These are phyloP conservation scores for Talaromyces proteolyticus DNA, from an alignment of 495 filamentous ascomycete species.

Conservation along the genomic window DNA sequence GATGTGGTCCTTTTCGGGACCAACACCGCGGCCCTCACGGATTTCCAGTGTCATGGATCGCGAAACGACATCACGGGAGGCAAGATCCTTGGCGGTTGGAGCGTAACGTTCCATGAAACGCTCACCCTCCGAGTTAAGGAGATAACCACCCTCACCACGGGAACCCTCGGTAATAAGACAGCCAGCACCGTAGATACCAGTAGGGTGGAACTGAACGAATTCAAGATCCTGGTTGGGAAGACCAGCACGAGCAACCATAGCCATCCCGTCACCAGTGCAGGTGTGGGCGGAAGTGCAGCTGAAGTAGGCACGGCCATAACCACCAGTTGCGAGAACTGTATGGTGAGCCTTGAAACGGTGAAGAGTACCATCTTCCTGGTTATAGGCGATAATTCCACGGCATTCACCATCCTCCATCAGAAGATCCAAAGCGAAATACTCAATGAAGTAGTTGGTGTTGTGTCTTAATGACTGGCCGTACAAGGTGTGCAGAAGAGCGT, in stretches of 20 bases:
- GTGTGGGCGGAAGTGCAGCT: conserved; percentile 96
- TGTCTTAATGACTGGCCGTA: conserved; percentile 96
- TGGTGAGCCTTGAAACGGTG: conserved; percentile 94
- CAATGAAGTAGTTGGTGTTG: conserved; percentile 99
- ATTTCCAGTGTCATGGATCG: conserved; percentile 98
- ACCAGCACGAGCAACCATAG: conserved; percentile 95
- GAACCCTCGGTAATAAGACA: conserved; percentile 98
- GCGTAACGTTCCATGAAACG: conserved; percentile 99
- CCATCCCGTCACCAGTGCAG: conserved; percentile 97
- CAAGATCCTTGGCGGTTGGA: conserved; percentile 94
- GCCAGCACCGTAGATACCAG: conserved; percentile 97
- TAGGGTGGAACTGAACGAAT: conserved; percentile 99
- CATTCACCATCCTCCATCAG: conserved; percentile 96
- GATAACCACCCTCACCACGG: conserved; percentile 96
- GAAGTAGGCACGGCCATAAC: conserved; percentile 97
- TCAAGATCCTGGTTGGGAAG: conserved; percentile 98
- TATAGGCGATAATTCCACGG: conserved; percentile 92
- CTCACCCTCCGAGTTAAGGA: conserved; percentile 94
- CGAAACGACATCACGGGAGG: conserved; percentile 87
- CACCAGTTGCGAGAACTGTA: conserved; percentile 92
- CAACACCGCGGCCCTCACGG: conserved; percentile 91
- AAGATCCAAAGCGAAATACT: conserved; percentile 94
- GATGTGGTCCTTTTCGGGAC: conserved; percentile 94
- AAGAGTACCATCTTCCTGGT: conserved; percentile 96
- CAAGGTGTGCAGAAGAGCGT: conserved; percentile 93